These are phyloP conservation scores for Alternaria tenuissima DNA, from an alignment of 2,329 filamentous ascomycete species.

Conservation along the genomic window DNA sequence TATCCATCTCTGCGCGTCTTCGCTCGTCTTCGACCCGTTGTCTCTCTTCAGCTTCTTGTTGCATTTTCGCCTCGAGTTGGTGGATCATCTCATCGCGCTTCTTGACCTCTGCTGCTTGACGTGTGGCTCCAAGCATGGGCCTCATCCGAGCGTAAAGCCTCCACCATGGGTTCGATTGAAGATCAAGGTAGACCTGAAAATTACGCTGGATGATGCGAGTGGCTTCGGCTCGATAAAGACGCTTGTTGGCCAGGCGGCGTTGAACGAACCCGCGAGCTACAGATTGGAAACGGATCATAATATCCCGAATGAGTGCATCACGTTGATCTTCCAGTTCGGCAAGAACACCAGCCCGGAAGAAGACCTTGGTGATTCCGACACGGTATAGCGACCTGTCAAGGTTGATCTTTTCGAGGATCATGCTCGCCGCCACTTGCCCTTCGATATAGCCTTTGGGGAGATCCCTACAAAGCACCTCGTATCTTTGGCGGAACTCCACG, in stretches of 20 bases:
- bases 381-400: constrained; percentile 88
- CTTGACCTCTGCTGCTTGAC: constrained; percentile 92
- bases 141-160: constrained; percentile 94
- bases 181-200: constrained; percentile 87
- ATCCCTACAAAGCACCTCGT: constrained; percentile 87
- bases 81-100: constrained; percentile 93
- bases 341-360: constrained; percentile 94
- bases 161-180: constrained; percentile 98
- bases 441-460: constrained; percentile 93
- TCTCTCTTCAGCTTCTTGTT: constrained; percentile 75
- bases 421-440: constrained; percentile 81
- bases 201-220: constrained; percentile 95
- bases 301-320: constrained; percentile 89
- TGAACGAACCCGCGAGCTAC: constrained; percentile 89
- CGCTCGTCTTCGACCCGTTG: constrained; percentile 90
- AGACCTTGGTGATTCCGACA: constrained; percentile 95
- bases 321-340: constrained; percentile 96
- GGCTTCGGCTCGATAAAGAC: constrained; percentile 91
- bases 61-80: constrained; percentile 83
- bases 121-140: constrained; percentile 88
- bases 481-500: constrained; percentile 91
- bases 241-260: constrained; percentile 87
- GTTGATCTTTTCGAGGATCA: constrained; percentile 89
- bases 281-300: constrained; percentile 93
- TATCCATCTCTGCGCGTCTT: constrained; percentile 83